phyloP scores from a whole-genome alignment of 768 basidiomycete species.

The Boletales sp. region DNA sequence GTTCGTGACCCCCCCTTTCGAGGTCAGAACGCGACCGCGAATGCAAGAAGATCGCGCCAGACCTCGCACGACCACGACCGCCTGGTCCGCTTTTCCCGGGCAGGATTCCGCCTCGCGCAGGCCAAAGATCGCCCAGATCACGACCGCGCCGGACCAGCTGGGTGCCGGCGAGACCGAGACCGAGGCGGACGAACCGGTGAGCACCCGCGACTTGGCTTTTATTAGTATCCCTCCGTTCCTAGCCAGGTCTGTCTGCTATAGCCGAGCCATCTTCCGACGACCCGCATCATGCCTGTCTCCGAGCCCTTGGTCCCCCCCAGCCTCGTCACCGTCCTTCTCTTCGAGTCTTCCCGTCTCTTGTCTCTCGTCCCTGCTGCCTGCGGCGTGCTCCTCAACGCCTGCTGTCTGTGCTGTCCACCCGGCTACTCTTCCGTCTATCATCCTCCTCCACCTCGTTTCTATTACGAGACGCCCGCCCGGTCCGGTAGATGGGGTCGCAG shows the following conservation, averaged over 20 bases:
- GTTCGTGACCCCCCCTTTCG: too few relatives aligned
- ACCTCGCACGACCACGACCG: neutral
- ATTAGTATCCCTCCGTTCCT: neutral
- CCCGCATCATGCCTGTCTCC: constrained; percentile 54
- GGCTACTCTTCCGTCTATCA: constrained; percentile 10
- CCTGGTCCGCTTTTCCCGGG: constrained; percentile 24
- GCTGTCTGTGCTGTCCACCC: constrained; percentile 49
- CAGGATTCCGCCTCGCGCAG: constrained; percentile 30
- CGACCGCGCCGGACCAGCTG: constrained; percentile 54
- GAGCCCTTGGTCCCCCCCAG: constrained; percentile 48
- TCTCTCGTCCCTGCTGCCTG: constrained; percentile 70
- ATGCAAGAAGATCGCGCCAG: too few relatives aligned
- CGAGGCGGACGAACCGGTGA: constrained; percentile 71
- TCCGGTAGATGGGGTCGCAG: constrained; percentile 26
- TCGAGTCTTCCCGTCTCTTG: constrained; percentile 65
- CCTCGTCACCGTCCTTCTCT: constrained; percentile 55
- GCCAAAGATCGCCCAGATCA: constrained; percentile 46
- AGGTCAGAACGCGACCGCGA: too few relatives aligned
- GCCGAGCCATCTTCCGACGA: constrained; percentile 67
- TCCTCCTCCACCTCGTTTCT: constrained; percentile 1
- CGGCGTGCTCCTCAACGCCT: constrained; percentile 62
- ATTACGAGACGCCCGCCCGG: neutral
- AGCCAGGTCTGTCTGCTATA: too few relatives aligned
- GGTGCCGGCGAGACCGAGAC: constrained; percentile 80
- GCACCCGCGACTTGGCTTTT: constrained; percentile 25